Base-by-base conservation (phyloP, 192 early-diverging fungal species). In the Coemansia biformis region DNA sequence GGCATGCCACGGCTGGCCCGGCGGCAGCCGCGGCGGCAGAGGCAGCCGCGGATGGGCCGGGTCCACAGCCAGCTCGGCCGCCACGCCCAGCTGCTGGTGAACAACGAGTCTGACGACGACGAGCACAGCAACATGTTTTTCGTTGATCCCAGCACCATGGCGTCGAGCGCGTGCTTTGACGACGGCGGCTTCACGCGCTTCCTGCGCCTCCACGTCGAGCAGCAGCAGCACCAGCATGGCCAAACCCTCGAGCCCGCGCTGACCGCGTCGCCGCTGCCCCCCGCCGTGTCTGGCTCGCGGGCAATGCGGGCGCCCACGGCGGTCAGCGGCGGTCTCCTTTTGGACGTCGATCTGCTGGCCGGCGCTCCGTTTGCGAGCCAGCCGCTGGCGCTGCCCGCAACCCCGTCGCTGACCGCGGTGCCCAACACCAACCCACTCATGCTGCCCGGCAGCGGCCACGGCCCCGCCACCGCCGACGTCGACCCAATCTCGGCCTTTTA, bases 171-270 rank as follows among this genome's bases (percentile, higher is more conserved):
- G 66, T 75, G 64, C 38, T 67, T 75, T 60, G 72, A 68, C 51
- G 72, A 75, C 40, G 72, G 72, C 38, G 72, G 72, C 1, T 75
- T 75, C 22, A 75, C 72, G 19, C 51, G 72, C 13, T 75, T 75
- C 45, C 24, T 75, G 57, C 65, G 66, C 15, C 59, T 75, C 51
- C 72, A 75, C 30, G 72, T 75, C 9, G 56, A 75, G 53, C 53
- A 56, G 30, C 72, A 75, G 43, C 55, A 66, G 38, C 38, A 57
- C 10, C 56, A 48, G 38, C 43, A 48, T 0, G 42, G 44, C 42
- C 41, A 43, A 22, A 26, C 6, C 6, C 50, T 45, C 38, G 38
- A 42, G 26, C 59, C 47, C 4, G 35, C 43, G 10, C 41, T 54
- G n/a, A 54, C 51, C 3, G 32, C 51, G 17, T 43, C 39, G 32